Evolutionary conservation across 768 basidiomycete species (phyloP), one percentile per base, ranked within the genome.

Genomic region (Saitozyma podzolica): DNA sequence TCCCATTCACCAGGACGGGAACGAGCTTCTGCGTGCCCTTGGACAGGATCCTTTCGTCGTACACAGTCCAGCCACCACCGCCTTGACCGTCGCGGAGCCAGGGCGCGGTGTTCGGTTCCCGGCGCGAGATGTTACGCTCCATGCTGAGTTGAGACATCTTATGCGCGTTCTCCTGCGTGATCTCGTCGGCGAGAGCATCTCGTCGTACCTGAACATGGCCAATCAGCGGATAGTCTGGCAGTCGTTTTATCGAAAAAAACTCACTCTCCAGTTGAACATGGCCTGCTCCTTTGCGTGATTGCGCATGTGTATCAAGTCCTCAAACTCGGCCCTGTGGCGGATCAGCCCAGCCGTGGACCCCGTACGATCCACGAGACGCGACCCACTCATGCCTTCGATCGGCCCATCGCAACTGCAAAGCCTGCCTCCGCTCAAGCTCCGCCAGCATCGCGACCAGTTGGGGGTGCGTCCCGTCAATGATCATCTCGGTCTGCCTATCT

Each of bases 21-120:
- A 64, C 43, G 11, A 69, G 47, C 10, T 51, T 40, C 13, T 59
- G 45, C 37, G 55, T 49, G 13, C 56, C 51, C 17, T 61, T 63
- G 10, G 68, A 69, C 17, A 72, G 40, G 17, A 71, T 54, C 41
- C 55, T n/a, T 2, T 57, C 54, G 40, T 58, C 61, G 42, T 63
- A 52, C 20, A 71, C 29, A 9, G 20, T 41, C 73, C 73, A 74
- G 8, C 73, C 73, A 10, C 70, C 73, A 8, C 66, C 73, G 37
- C 70, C 73, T 9, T 59, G 45, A 9, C 70, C 70, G 43, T 51
- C 62, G 8, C 68, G 63, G 2, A 67, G 40, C 8, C 9, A 48
- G 4, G 65, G 65, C 39, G 47, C 42, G 8, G 39, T 58, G 39
- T 19, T 29, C n/a, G 67, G 60, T 10, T 19, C 39, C 0, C 64